Percentiles rank a stretch among this genome's conserved stretches.
Evolutionary conservation across 176 grass and related monocot genomes (phyloP).

Genomic region (Hsuehochloa calcarea): DNA sequence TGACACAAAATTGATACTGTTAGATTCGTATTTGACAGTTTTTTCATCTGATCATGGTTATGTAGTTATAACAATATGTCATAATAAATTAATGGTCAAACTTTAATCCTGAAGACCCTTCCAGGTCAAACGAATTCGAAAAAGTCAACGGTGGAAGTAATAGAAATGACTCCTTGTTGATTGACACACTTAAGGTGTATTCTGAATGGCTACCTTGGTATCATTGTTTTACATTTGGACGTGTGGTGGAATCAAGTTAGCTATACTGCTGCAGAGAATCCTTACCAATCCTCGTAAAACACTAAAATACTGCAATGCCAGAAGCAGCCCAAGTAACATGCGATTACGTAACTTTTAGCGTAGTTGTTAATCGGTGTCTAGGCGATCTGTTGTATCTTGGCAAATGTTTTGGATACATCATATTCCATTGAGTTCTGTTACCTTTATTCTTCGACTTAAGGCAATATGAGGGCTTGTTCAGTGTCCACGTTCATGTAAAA

Average conservation of each 20-base stretch:
- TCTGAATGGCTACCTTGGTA: not conserved
- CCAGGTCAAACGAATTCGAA: not conserved
- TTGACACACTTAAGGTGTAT: not conserved
- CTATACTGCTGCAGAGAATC: not conserved
- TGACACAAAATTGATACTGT: not conserved
- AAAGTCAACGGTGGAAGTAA: not conserved
- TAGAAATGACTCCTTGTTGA: not conserved
- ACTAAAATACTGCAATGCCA: not conserved
- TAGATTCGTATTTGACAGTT: not conserved
- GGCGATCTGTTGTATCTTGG: not conserved
- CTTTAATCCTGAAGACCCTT: not conserved
- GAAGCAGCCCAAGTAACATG: not conserved
- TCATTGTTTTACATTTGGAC: not conserved
- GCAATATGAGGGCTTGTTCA: not conserved
- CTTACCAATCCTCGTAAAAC: not conserved
- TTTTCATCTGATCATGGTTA: not conserved
- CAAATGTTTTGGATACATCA: constrained; percentile 5
- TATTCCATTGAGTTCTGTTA: not conserved
- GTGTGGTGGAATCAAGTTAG: not conserved
- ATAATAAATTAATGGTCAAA: not conserved
- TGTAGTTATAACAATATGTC: too few relatives aligned
- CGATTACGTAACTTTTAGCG: not conserved
- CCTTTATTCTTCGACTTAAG: not conserved
- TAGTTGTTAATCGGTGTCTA: not conserved
- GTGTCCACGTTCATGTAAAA: not conserved